Percentiles rank a stretch among this genome's conserved stretches.
phyloP scores from a whole-genome alignment of 257 asterid species.

The Craterostigma plantagineum region DNA sequence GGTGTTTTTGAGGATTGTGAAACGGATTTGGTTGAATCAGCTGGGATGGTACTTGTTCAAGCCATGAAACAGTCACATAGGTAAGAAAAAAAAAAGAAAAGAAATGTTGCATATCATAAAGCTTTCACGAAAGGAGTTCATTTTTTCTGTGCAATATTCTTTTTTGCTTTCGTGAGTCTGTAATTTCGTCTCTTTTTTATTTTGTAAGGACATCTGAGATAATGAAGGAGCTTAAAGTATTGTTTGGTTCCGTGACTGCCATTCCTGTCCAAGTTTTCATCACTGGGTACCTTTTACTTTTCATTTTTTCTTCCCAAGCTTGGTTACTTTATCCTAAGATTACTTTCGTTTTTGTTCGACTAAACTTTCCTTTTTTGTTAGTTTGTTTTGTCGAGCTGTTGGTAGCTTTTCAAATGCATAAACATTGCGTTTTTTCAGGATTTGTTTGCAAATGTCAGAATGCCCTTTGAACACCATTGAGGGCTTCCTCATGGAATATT shows the following conservation, averaged over 20 bases:
- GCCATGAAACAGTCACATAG: not conserved
- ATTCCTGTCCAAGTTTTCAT: slow-evolving; percentile 2
- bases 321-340: not conserved
- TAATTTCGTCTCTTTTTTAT: not conserved
- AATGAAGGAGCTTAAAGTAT: slow-evolving; percentile 1
- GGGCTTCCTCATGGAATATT: not conserved
- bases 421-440: not conserved
- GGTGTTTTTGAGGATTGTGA: not conserved
- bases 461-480: not conserved
- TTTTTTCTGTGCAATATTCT: not conserved
- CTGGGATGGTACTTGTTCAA: slow-evolving; percentile 1
- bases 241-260: slow-evolving; percentile 4
- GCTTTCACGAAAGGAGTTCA: too few species aligned
- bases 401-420: not conserved
- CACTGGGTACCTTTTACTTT: not conserved
- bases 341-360: not conserved
- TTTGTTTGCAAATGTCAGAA: slow-evolving; percentile 3
- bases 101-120: too few species aligned
- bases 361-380: not conserved
- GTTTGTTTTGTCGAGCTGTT: not conserved
- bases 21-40: not conserved
- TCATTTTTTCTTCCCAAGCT: not conserved
- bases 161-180: not conserved
- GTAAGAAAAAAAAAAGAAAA: too few species aligned
- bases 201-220: slow-evolving; percentile 1